Evolutionary conservation across 75 land plant genomes (phyloP).

Genomic region (Gnetum montanum): DNA sequence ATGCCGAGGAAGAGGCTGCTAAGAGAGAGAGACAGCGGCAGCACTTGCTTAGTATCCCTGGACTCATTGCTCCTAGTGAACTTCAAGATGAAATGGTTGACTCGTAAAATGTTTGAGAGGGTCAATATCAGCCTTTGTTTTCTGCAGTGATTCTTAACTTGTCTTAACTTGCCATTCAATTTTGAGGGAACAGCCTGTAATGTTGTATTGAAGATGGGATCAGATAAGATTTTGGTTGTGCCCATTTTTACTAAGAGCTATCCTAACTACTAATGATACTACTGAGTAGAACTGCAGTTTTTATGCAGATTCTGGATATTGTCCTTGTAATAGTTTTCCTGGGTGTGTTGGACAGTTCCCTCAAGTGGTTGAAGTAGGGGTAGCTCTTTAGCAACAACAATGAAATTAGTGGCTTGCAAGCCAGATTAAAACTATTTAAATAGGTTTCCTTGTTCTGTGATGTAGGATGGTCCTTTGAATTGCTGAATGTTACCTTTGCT

Average conservation of each 20-base stretch:
- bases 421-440: no score
- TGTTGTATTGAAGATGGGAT: slow-evolving; percentile 1
- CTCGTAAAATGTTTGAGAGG: slow-evolving; percentile 15
- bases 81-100: slow-evolving; percentile 96
- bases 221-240: not conserved
- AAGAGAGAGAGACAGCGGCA: slow-evolving; percentile 87
- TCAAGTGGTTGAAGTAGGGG: slow-evolving; percentile 13
- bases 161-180: not conserved
- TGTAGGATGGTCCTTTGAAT: no score
- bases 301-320: slow-evolving; percentile 5
- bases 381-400: no score
- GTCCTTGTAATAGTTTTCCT: slow-evolving; percentile 2
- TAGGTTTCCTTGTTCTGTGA: no score
- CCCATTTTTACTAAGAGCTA: slow-evolving; percentile 3
- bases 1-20: slow-evolving; percentile 93
- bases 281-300: slow-evolving; percentile 8
- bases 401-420: no score
- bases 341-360: not conserved
- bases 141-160: not conserved
- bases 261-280: slow-evolving; percentile 8
- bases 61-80: slow-evolving; percentile 93
- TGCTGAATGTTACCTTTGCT: no score
- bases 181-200: not conserved
- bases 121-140: not conserved
- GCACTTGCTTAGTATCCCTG: slow-evolving; percentile 82